Conservation (phyloP, 257 asterid species). For the Capsicum baccatum region DNA sequence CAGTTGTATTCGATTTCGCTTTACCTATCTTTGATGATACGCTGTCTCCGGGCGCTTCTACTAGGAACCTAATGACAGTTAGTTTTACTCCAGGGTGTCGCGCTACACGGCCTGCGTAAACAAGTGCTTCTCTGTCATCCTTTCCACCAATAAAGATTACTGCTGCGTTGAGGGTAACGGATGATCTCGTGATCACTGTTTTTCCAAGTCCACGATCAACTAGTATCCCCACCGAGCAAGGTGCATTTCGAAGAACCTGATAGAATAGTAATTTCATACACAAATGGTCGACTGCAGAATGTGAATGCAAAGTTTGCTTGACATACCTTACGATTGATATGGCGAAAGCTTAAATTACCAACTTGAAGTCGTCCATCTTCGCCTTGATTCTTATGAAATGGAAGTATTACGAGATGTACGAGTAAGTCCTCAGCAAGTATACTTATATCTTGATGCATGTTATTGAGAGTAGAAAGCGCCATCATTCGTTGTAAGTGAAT, state of each 20-base stretch:
- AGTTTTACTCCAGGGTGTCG: conserved; percentile 85
- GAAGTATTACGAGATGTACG: conserved; percentile 70
- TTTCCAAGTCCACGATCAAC: conserved; percentile 89
- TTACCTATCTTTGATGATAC: conserved; percentile 68
- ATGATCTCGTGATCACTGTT: conserved; percentile 50
- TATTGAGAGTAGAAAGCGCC: conserved; percentile 72
- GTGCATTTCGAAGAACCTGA: conserved; percentile 85
- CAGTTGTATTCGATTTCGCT: conserved; percentile 70
- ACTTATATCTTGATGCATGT: conserved; percentile 83
- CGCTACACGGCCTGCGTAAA: conserved; percentile 86
- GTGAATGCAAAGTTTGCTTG: not conserved
- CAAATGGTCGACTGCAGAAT: not conserved
- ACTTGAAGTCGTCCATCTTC: conserved; percentile 66
- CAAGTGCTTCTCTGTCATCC: conserved; percentile 86
- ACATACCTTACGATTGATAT: conserved; percentile 79
- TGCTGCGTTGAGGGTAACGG: conserved; percentile 70
- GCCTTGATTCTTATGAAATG: conserved; percentile 82
- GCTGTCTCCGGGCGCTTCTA: conserved; percentile 71
- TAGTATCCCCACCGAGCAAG: conserved; percentile 80
- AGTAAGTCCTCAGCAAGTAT: conserved; percentile 75
- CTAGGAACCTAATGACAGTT: conserved; percentile 78
- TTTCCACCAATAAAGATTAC: conserved; percentile 94
- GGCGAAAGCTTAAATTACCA: conserved; percentile 78
- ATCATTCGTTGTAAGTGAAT: conserved; percentile 60
- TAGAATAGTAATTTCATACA: not conserved